Evolutionary conservation across 2,329 filamentous ascomycete genomes (phyloP).

Genomic region (Parastagonospora nodorum): DNA sequence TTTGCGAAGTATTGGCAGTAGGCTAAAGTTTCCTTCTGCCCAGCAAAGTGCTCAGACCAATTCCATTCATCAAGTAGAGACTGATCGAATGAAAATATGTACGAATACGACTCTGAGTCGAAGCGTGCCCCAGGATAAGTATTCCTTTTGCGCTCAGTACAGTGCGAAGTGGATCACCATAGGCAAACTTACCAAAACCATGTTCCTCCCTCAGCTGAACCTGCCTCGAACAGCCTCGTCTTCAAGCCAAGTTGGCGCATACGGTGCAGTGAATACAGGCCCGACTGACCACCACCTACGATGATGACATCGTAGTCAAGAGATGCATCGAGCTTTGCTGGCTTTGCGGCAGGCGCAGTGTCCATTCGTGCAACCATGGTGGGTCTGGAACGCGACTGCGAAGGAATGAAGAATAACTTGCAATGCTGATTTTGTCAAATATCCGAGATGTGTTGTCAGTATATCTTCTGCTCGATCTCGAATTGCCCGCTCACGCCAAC

Average conservation of each 20-base stretch:
- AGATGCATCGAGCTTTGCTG: constrained; percentile 15
- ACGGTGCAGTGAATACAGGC: constrained; percentile 43
- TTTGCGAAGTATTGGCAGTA: constrained; percentile 57
- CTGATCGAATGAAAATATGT: constrained; percentile 51
- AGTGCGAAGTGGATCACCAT: neutral
- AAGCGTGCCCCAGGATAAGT: constrained; percentile 55
- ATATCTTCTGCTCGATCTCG: neutral
- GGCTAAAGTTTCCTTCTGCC: constrained; percentile 52
- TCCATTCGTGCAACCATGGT: constrained; percentile 21
- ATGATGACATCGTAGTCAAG: constrained; percentile 32
- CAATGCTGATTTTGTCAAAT: neutral
- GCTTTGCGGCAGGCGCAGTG: neutral
- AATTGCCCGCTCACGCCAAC: neutral
- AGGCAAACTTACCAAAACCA: constrained; percentile 36
- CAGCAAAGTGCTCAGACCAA: constrained; percentile 44
- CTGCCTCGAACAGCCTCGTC: constrained; percentile 37
- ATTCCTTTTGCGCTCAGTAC: constrained; percentile 40
- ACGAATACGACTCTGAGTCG: constrained; percentile 55
- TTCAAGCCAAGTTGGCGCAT: constrained; percentile 40
- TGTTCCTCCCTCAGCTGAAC: constrained; percentile 44
- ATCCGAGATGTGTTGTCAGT: neutral
- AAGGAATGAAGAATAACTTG: neutral
- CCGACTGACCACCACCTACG: constrained; percentile 42
- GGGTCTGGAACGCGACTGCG: neutral
- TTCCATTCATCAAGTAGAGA: constrained; percentile 51